Base-by-base conservation (phyloP, 2,329 filamentous ascomycete genomes). In the Botrytis fragariae region DNA sequence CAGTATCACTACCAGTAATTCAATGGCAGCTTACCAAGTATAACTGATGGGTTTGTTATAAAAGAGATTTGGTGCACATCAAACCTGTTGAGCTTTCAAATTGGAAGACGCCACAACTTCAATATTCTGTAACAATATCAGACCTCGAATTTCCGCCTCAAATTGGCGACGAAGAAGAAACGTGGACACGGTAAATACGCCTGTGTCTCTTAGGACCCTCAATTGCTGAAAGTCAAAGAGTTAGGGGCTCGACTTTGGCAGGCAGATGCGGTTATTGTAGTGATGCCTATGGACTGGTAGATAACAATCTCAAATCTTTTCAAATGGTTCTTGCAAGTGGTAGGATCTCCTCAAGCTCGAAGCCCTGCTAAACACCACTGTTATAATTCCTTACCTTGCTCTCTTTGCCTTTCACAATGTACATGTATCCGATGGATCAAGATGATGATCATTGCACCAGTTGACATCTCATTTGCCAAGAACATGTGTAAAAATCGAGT, bases 181-280 rank as follows among this genome's bases (percentile, higher is more conserved):
- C 25, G 0, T 1, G 35, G 22, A 14, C 32, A 61, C 2, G 22
- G 3, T 39, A 61, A 8, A 61, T 14, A 9, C 2, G 8, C 6
- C 6, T 7, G 1, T 18, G 18, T 37, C 6, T 39, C 20, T 16
- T 4, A 25, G 35, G 5, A 61, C 2, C 35, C n/a, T n/a, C n/a
- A n/a, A n/a, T n/a, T n/a, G n/a, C n/a, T n/a, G n/a, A n/a, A n/a
- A n/a, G n/a, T n/a, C n/a, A n/a, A n/a, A n/a, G n/a, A n/a, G n/a
- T n/a, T n/a, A n/a, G n/a, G n/a, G n/a, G n/a, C n/a, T 63, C 78
- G 20, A 76, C 74, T 6, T 72, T 79, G 20, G 77, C 77, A 22
- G 76, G 77, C 3, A 76, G 77, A 8, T 89, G 88, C 77, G 88
- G 89, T 1, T 85, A 86, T 80, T 81, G 91, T 25, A 86, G 84